Percentiles rank a stretch among this genome's conserved stretches.
Conservation (phyloP, 2,329 filamentous ascomycete species). For the Blastomyces gilchristii region DNA sequence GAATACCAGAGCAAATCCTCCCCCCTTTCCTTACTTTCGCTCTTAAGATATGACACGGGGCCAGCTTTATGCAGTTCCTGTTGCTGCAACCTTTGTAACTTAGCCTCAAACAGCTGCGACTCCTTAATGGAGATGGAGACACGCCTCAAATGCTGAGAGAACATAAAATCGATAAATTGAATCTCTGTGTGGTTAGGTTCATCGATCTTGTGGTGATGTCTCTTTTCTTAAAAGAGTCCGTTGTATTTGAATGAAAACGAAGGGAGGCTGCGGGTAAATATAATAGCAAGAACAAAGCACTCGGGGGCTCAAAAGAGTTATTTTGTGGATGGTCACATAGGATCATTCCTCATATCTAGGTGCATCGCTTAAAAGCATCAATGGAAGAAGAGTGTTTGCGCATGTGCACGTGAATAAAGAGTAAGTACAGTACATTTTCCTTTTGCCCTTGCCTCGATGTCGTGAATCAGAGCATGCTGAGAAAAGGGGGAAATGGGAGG, state of each 20-base stretch:
- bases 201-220: background rate
- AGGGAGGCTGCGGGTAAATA: background rate
- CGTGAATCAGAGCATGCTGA: background rate
- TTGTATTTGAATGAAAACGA: background rate
- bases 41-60: background rate
- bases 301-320: background rate
- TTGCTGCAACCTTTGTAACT: background rate
- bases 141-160: background rate
- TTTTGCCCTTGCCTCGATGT: background rate
- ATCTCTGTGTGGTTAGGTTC: background rate
- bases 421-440: background rate
- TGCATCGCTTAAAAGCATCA: background rate
- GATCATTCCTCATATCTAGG: background rate
- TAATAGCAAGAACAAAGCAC: background rate
- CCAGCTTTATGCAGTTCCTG: background rate
- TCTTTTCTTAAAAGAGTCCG: background rate
- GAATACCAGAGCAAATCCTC: background rate
- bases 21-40: background rate
- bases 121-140: background rate
- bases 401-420: background rate
- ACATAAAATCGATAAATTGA: background rate
- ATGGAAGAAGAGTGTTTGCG: background rate
- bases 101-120: background rate
- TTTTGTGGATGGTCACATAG: background rate
- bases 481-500: too few species aligned